These are phyloP conservation scores for Boechera retrofracta DNA, from an alignment of 345 rosid species.

Conservation along the genomic window DNA sequence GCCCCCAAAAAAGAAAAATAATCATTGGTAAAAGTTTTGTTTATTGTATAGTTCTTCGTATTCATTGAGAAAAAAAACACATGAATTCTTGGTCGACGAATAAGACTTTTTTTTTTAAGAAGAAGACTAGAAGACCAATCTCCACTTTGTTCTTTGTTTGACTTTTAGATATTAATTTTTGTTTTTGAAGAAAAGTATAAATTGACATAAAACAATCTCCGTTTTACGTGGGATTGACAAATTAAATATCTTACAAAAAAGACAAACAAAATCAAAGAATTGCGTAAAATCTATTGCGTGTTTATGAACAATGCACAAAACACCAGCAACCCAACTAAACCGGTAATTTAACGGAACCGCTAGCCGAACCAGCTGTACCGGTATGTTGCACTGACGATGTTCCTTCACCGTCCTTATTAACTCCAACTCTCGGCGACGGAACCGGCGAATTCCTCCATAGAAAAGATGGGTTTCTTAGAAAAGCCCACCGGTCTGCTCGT, in stretches of 20 bases:
- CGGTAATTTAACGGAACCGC: conserved; percentile 53
- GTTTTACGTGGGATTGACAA: conserved; percentile 25
- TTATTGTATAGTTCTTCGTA: background rate
- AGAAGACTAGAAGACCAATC: conserved; percentile 7
- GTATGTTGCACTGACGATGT: conserved; percentile 38
- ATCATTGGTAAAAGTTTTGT: background rate
- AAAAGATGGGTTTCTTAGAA: conserved; percentile 54
- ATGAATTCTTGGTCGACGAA: conserved; percentile 6
- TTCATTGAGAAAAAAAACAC: background rate
- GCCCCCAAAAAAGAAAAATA: background rate
- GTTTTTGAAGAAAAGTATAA: background rate
- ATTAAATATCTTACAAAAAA: conserved; percentile 10
- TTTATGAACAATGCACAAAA: conserved; percentile 32
- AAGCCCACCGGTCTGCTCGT: conserved; percentile 64
- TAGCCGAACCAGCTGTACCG: conserved; percentile 27
- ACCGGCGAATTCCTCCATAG: conserved; percentile 55
- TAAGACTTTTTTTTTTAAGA: background rate
- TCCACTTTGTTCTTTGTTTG: conserved; percentile 10
- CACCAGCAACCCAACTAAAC: conserved; percentile 44
- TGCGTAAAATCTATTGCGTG: conserved; percentile 9
- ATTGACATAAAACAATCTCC: conserved; percentile 22
- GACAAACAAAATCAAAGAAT: conserved; percentile 24
- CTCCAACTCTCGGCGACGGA: conserved; percentile 54
- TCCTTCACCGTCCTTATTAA: conserved; percentile 43
- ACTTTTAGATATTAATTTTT: background rate